Percentiles rank a stretch among this genome's conserved stretches.
Evolutionary conservation across 768 basidiomycete genomes (phyloP).

Genomic region (Clitopilus hobsonii): DNA sequence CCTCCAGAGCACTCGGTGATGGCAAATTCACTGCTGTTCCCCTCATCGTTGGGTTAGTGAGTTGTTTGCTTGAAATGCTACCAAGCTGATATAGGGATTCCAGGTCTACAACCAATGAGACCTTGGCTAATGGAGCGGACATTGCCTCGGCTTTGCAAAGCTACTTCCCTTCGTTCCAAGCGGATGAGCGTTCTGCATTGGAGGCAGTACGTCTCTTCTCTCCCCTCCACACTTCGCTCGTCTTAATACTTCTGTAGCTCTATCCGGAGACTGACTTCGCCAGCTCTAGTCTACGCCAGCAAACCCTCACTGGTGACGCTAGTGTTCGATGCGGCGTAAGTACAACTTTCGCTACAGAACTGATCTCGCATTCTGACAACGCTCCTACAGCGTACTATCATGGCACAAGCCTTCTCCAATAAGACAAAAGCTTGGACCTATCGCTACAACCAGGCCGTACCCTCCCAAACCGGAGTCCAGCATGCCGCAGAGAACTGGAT

Average conservation of each 20-base stretch:
- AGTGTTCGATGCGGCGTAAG: constrained; percentile 50
- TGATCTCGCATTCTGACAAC: background rate
- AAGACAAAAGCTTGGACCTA: constrained; percentile 44
- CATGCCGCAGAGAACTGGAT: constrained; percentile 67
- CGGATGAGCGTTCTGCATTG: constrained; percentile 32
- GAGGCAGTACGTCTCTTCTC: constrained; percentile 18
- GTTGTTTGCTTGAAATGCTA: too few relatives aligned
- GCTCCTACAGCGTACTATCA: constrained; percentile 34
- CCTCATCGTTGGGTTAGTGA: constrained; percentile 55
- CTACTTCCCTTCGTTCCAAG: constrained; percentile 42
- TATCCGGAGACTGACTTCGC: constrained; percentile 42
- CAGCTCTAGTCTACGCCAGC: constrained; percentile 33
- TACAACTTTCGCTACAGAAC: background rate
- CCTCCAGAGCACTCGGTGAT: constrained; percentile 37
- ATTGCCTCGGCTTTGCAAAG: constrained; percentile 29
- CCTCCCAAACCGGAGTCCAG: constrained; percentile 28
- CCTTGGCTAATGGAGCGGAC: constrained; percentile 36
- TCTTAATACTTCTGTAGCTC: constrained; percentile 16
- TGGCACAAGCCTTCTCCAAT: constrained; percentile 36
- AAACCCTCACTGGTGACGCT: constrained; percentile 45
- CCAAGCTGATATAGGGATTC: background rate
- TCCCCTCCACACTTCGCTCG: background rate
- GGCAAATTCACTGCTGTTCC: constrained; percentile 48
- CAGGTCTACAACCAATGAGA: constrained; percentile 58
- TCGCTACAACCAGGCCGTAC: constrained; percentile 56